These are phyloP conservation scores for Fusarium sp. DNA, from an alignment of 2,329 filamentous ascomycete genomes.

Conservation along the genomic window DNA sequence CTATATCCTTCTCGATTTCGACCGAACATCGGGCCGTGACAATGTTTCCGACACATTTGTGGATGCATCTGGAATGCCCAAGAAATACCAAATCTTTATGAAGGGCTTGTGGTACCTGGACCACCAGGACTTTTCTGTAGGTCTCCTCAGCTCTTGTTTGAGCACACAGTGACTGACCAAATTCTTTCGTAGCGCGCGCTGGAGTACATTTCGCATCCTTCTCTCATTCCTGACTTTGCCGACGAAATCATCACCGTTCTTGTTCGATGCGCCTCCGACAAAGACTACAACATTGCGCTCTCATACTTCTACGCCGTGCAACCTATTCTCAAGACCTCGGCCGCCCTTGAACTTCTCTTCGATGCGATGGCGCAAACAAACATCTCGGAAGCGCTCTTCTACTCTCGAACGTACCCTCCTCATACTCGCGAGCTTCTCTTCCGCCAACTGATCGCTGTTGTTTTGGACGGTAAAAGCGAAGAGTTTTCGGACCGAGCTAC, in stretches of 20 bases:
- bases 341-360: conserved; percentile 77
- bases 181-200: conserved; percentile 70
- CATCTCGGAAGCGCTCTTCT: conserved; percentile 81
- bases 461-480: conserved; percentile 63
- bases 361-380: conserved; percentile 76
- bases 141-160: background rate
- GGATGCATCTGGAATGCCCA: conserved; percentile 75
- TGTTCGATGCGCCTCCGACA: conserved; percentile 71
- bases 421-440: conserved; percentile 76
- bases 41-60: conserved; percentile 72
- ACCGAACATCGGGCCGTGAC: conserved; percentile 66
- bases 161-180: conserved; percentile 1
- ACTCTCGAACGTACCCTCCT: conserved; percentile 76
- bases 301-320: conserved; percentile 85
- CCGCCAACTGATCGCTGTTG: conserved; percentile 73
- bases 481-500: conserved; percentile 70
- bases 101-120: conserved; percentile 88
- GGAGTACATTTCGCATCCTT: conserved; percentile 84
- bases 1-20: conserved; percentile 85
- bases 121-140: conserved; percentile 75
- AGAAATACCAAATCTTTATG: conserved; percentile 85
- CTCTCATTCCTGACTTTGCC: conserved; percentile 83
- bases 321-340: conserved; percentile 76
- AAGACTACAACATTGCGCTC: conserved; percentile 76
- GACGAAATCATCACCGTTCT: conserved; percentile 84